phyloP scores from a whole-genome alignment of 352 stramenopile genomes.

The Globisporangium canariense region DNA sequence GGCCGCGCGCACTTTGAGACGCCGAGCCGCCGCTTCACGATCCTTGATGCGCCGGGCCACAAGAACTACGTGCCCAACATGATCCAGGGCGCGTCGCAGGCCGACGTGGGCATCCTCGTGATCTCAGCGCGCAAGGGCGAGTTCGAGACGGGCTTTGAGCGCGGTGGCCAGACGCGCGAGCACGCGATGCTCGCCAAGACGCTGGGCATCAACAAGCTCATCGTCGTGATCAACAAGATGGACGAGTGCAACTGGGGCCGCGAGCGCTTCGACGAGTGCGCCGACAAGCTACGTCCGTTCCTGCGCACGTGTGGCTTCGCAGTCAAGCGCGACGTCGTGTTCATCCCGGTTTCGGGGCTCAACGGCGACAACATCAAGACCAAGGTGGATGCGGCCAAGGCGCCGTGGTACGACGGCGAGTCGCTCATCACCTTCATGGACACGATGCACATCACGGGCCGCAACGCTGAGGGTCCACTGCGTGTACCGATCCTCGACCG shows the following conservation, averaged over 20 bases:
- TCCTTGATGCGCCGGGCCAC: slow-evolving; percentile 98
- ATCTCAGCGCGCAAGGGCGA: slow-evolving; percentile 96
- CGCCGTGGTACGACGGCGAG: slow-evolving; percentile 93
- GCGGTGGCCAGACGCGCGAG: slow-evolving; percentile 97
- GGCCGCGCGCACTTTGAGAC: slow-evolving; percentile 98
- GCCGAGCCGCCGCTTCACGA: slow-evolving; percentile 94
- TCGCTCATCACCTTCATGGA: slow-evolving; percentile 95
- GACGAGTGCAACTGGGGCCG: slow-evolving; percentile 97
- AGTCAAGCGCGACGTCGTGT: slow-evolving; percentile 98
- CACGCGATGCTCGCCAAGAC: slow-evolving; percentile 99
- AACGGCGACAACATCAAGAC: slow-evolving; percentile 97
- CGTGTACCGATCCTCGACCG: slow-evolving; percentile 97
- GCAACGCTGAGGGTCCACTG: slow-evolving; percentile 89
- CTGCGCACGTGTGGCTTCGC: slow-evolving; percentile 93
- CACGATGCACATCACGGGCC: slow-evolving; percentile 87
- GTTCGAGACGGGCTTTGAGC: slow-evolving; percentile 99
- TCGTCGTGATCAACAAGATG: slow-evolving; percentile 99
- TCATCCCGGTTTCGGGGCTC: slow-evolving; percentile 97
- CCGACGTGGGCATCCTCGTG: slow-evolving; percentile 97
- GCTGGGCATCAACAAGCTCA: slow-evolving; percentile 96
- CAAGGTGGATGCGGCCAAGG: slow-evolving; percentile 53
- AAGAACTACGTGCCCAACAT: slow-evolving; percentile 99
- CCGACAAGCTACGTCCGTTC: slow-evolving; percentile 95
- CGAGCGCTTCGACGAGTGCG: slow-evolving; percentile 89
- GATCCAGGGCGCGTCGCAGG: slow-evolving; percentile 95